Evolutionary conservation across 768 basidiomycete species (phyloP), one percentile per base, ranked within the genome.

Genomic region (Guyanaporus albipodus): DNA sequence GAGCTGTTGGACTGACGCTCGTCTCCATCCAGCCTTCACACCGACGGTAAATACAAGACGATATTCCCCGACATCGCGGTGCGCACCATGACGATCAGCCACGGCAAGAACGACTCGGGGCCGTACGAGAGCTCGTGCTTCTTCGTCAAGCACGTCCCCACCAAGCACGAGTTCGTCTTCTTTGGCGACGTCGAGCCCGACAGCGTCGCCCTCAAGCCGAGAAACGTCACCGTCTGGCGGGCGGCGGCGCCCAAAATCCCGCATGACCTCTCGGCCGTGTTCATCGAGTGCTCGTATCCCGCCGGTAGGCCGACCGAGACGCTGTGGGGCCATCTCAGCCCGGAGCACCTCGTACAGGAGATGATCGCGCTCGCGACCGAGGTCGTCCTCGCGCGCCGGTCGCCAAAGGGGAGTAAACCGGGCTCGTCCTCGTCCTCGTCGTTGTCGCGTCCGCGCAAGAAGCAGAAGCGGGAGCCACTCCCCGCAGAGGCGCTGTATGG

Each of bases 141-240:
- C 71, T 95, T 95, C 64, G 66, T 97, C 56, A 79, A 82, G 12
- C 78, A 87, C 54, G 74, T 87, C 42, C 67, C 74, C 15, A 73
- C 75, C 27, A 64, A 64, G 2, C 75, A 71, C 38, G 89, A 95
- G 63, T 83, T 97, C 54, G 72, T 97, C 29, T 97, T 97, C 68
- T 95, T 96, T 56, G 95, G 95, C 1, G 93, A 95, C 66, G 85
- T 96, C 49, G 91, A 94, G 59, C 89, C 91, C 8, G 91, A 94
- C 68, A 77, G 78, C 40, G 56, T 93, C 38, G 75, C 87, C 6
- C n/a, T 59, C 14, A 64, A 69, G 12, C 84, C 85, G 5, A 74
- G 70, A 41, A 94, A 83, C 31, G 71, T 73, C 22, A 67, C 73
- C 33, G 83, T 98, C 38, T 97, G 94, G 95, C 77, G 76, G 32